Base-by-base conservation (phyloP, 192 early-diverging fungal genomes). In the Umbelopsis sp. region DNA sequence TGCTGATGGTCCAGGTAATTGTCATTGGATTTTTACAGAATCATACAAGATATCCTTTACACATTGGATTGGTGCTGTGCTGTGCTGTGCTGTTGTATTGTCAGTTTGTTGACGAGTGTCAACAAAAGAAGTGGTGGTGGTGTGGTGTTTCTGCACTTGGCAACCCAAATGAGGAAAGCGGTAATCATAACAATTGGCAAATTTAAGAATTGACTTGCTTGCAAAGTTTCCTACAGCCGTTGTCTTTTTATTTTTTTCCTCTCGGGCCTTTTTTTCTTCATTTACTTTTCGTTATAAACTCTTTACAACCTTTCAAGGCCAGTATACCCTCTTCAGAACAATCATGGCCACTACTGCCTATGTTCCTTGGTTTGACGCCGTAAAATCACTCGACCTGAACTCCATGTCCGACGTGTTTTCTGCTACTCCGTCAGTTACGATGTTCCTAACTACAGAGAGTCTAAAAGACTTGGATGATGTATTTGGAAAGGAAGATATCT, bases 201-300 rank as follows among this genome's bases (percentile, higher is more conserved):
- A 62, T 62, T 62, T 62, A 62, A 62, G 56, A 62, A 62, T 29
- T 26, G 26, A 62, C 56, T 62, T 34, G 14, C 56, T 62, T 34
- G 14, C 26, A 34, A 34, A 34, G 25, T 34, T 62, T 62, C 56
- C 56, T 62, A 32, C 14, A 26, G 31, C 31, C 51, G 22, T 52
- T 52, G 22, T 9, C 47, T 49, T 49, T 49, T 52, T 52, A 10
- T 26, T 53, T 53, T 25, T 26, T 6, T 53, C 22, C 52, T n/a
- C 56, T 62, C 56, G 56, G 56, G 56, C 29, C 16, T 62, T 62
- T 59, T 62, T 62, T 34, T 16, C 14, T 34, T 62, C 11, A 14
- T 31, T 32, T 34, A 34, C 22, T 29, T 22, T 29, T 29, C 52
- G 3, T 32, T 20, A 59, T 54, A 16, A 2, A 25, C 24, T 59